A percentile compares a stretch with the other conserved stretches of the same genome.
These are phyloP conservation scores for Talaromyces islandicus DNA, from an alignment of 2,329 filamentous ascomycete species.

Conservation along the genomic window DNA sequence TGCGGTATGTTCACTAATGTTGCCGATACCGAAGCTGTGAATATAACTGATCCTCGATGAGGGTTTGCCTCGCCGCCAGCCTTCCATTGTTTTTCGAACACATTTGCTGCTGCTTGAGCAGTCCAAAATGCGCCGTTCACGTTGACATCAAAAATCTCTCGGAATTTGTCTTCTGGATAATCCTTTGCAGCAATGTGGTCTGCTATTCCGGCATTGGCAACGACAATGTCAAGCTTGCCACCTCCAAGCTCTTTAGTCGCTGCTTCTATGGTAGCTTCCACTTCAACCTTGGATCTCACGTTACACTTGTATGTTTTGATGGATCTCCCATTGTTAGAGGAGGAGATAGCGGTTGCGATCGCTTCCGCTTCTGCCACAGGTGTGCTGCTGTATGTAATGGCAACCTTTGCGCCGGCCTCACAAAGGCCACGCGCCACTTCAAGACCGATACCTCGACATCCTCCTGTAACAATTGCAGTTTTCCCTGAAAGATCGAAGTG, in stretches of 20 bases:
- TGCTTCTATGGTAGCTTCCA: constrained; percentile 26
- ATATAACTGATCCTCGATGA: constrained; percentile 29
- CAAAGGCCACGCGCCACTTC: constrained; percentile 36
- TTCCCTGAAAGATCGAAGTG: constrained; percentile 23
- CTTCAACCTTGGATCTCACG: constrained; percentile 23
- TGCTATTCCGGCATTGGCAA: constrained; percentile 42
- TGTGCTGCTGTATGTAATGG: constrained; percentile 14
- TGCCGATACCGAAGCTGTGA: constrained; percentile 34
- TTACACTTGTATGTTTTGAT: constrained; percentile 30
- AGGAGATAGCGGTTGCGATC: constrained; percentile 14
- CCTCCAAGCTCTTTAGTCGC: constrained; percentile 33
- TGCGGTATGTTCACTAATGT: constrained; percentile 36
- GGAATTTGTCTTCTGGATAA: constrained; percentile 34
- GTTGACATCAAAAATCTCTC: constrained; percentile 35
- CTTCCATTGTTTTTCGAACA: constrained; percentile 30
- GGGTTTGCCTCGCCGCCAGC: neutral
- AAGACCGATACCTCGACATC: constrained; percentile 31
- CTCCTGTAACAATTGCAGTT: constrained; percentile 24
- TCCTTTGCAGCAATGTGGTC: constrained; percentile 30
- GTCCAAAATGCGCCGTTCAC: constrained; percentile 35
- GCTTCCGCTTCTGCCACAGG: constrained; percentile 19
- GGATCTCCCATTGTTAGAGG: constrained; percentile 18
- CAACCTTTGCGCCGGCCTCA: constrained; percentile 33
- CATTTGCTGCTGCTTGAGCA: constrained; percentile 31
- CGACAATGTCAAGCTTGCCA: constrained; percentile 39